Conservation (phyloP, 768 basidiomycete genomes). For the Pholiota microspora region DNA sequence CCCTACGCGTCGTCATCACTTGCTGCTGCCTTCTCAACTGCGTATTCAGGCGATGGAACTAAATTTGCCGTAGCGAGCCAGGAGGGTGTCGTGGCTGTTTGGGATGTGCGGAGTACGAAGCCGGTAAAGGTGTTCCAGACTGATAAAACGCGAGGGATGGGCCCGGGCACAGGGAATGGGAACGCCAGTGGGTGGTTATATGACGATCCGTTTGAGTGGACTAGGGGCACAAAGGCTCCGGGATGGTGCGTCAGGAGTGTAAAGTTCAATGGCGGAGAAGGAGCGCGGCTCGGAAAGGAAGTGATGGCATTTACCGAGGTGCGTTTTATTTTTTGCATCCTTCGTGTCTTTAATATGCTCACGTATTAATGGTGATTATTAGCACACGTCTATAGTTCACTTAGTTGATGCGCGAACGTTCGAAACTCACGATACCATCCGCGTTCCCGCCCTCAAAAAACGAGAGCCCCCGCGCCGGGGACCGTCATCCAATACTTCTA, state of each 20-base stretch:
- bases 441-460: conserved; percentile 41
- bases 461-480: conserved; percentile 7
- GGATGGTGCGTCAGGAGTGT: conserved; percentile 86
- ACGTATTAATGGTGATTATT: conserved; percentile 9
- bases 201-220: conserved; percentile 72
- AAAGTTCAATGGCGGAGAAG: conserved; percentile 64
- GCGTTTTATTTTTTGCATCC: conserved; percentile 17
- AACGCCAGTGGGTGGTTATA: conserved; percentile 43
- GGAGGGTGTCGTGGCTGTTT: conserved; percentile 76
- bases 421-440: conserved; percentile 68
- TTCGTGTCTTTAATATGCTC: background rate
- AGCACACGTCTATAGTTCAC: conserved; percentile 85
- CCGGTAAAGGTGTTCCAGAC: conserved; percentile 71
- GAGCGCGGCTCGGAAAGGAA: conserved; percentile 56
- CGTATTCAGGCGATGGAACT: conserved; percentile 71
- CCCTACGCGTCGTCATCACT: conserved; percentile 24
- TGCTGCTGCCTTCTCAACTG: conserved; percentile 75
- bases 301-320: conserved; percentile 92
- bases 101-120: conserved; percentile 77
- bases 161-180: background rate
- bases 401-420: conserved; percentile 87
- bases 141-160: conserved; percentile 33
- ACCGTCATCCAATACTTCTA: background rate
- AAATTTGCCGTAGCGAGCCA: conserved; percentile 86
- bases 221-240: conserved; percentile 56